Conservation (phyloP, 2,329 filamentous ascomycete genomes). For the Scopulariopsis brevicaulis region DNA sequence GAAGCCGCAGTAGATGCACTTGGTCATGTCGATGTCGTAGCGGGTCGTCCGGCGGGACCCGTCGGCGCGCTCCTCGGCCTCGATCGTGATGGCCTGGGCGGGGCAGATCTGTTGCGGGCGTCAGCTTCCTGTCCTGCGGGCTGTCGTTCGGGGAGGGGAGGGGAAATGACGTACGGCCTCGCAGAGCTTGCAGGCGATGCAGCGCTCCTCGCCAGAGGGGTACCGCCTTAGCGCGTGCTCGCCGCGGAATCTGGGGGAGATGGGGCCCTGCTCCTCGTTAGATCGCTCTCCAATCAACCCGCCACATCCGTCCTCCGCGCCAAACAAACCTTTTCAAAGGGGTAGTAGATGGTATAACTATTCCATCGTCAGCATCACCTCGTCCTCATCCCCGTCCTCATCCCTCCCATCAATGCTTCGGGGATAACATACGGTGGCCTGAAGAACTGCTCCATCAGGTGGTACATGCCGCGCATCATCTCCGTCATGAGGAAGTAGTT, state of each 20-base stretch:
- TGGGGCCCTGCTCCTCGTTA: slow-evolving; percentile 55
- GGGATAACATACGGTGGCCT: slow-evolving; percentile 71
- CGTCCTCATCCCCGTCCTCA: background rate
- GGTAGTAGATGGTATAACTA: slow-evolving; percentile 97
- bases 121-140: background rate
- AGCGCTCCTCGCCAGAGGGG: slow-evolving; percentile 94
- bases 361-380: slow-evolving; percentile 2
- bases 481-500: slow-evolving; percentile 95
- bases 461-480: slow-evolving; percentile 96
- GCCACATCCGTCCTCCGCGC: background rate
- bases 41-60: slow-evolving; percentile 89
- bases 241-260: slow-evolving; percentile 94
- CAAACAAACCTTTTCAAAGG: slow-evolving; percentile 76
- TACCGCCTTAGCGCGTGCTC: slow-evolving; percentile 95
- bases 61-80: slow-evolving; percentile 95
- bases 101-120: slow-evolving; percentile 62
- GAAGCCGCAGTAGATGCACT: slow-evolving; percentile 99
- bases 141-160: background rate
- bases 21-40: slow-evolving; percentile 99
- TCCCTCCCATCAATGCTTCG: background rate
- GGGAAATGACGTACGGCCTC: slow-evolving; percentile 52
- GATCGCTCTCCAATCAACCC: background rate
- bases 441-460: slow-evolving; percentile 96
- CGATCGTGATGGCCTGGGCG: slow-evolving; percentile 96
- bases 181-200: slow-evolving; percentile 99